phyloP scores from a whole-genome alignment of 2,329 filamentous ascomycete species.

The Neophaeococcomyces aloes region DNA sequence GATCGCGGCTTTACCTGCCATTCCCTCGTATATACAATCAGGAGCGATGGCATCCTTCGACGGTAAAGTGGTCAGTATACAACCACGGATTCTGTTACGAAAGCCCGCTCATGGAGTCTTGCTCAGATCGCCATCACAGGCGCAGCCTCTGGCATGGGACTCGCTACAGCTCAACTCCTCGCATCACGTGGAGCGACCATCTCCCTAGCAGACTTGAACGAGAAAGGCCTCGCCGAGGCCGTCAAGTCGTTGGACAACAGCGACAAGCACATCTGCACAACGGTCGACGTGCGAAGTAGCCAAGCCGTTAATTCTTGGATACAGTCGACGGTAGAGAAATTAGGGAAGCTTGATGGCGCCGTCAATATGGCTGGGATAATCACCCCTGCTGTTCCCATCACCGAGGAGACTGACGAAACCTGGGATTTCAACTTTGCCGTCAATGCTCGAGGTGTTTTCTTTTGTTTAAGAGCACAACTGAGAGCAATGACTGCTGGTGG shows the following conservation, averaged over 20 bases:
- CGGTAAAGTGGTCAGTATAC: conserved; percentile 15
- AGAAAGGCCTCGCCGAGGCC: conserved; percentile 27
- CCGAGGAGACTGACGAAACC: conserved; percentile 30
- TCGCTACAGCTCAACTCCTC: conserved; percentile 37
- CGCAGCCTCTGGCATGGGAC: conserved; percentile 39
- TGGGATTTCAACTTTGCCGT: conserved; percentile 37
- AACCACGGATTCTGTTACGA: too few species aligned
- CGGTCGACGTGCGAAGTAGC: conserved; percentile 12
- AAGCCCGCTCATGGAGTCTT: too few species aligned
- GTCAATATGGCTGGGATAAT: conserved; percentile 20
- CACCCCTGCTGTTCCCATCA: conserved; percentile 23
- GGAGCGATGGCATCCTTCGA: conserved; percentile 11
- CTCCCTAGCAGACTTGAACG: conserved; percentile 40
- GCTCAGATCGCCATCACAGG: conserved; percentile 13
- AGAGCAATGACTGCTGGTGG: conserved; percentile 26
- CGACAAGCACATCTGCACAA: conserved; percentile 9
- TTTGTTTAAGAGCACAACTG: conserved; percentile 42
- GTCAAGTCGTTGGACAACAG: conserved; percentile 10
- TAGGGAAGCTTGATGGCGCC: conserved; percentile 18
- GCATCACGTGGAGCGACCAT: conserved; percentile 36
- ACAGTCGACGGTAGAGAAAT: conserved; percentile 12
- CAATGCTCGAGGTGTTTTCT: conserved; percentile 41
- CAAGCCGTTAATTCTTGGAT: conserved; percentile 14
- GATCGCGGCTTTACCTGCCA: too few species aligned
- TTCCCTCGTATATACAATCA: too few species aligned